Percentiles rank a stretch among this genome's conserved stretches.
Evolutionary conservation across 306 rosid species (phyloP).

Genomic region (Casuarina glauca): DNA sequence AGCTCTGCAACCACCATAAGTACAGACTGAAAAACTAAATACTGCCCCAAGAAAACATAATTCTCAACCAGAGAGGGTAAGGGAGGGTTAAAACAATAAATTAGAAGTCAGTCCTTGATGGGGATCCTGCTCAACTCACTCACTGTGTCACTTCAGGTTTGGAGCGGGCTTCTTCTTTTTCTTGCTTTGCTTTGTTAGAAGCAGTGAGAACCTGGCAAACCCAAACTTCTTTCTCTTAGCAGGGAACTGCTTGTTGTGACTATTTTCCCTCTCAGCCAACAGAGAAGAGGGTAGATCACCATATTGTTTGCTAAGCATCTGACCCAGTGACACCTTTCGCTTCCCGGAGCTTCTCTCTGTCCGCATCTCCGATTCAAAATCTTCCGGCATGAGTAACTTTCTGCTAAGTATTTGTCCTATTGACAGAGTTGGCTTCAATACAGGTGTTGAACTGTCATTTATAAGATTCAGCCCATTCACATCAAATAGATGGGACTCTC

Average conservation of each 20-base stretch:
- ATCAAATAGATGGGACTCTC: constrained; percentile 49
- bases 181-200: constrained; percentile 69
- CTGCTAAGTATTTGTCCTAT: constrained; percentile 86
- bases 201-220: constrained; percentile 67
- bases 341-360: constrained; percentile 45
- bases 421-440: constrained; percentile 67
- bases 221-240: constrained; percentile 89
- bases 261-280: constrained; percentile 55
- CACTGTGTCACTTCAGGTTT: constrained; percentile 57
- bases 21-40: not conserved
- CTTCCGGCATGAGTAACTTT: constrained; percentile 68
- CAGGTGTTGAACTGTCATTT: constrained; percentile 43
- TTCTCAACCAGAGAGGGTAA: constrained; percentile 8
- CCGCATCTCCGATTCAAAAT: constrained; percentile 41
- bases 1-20: constrained; percentile 20
- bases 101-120: constrained; percentile 21
- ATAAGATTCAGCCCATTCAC: constrained; percentile 53
- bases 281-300: constrained; percentile 41
- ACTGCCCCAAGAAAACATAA: constrained; percentile 2
- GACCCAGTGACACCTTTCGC: constrained; percentile 82
- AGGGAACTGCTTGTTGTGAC: constrained; percentile 54
- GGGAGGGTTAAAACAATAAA: not conserved
- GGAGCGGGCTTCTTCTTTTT: constrained; percentile 71
- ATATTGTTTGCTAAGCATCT: constrained; percentile 78
- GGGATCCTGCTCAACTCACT: constrained; percentile 18